Conservation (phyloP, 768 basidiomycete species). For the Boletus bicolor region DNA sequence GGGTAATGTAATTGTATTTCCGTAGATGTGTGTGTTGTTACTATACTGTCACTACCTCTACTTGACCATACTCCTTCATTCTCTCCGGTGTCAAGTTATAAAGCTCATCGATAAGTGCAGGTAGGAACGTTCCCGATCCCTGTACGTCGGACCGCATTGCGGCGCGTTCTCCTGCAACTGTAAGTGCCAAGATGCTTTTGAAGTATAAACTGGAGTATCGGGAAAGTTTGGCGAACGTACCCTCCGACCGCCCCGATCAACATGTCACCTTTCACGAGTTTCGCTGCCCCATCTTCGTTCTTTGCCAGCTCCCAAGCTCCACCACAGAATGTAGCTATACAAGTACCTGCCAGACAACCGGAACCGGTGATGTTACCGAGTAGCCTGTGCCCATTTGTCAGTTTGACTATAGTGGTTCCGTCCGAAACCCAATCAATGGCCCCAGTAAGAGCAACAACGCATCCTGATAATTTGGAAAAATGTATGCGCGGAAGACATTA, state of each 20-base stretch:
- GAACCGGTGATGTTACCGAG: conserved; percentile 86
- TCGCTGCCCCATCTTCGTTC: conserved; percentile 31
- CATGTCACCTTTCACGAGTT: conserved; percentile 73
- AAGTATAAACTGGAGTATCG: conserved; percentile 3
- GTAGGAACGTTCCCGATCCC: conserved; percentile 63
- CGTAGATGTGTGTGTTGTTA: not conserved
- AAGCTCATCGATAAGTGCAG: conserved; percentile 63
- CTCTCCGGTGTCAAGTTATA: conserved; percentile 41
- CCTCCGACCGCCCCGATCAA: conserved; percentile 73
- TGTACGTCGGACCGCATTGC: conserved; percentile 48
- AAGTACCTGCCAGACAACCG: conserved; percentile 80
- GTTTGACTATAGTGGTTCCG: conserved; percentile 61
- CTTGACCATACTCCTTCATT: conserved; percentile 29
- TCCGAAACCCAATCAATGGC: conserved; percentile 81
- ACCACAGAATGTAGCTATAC: conserved; percentile 78
- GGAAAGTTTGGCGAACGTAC: conserved; percentile 38
- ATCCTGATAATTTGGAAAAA: conserved; percentile 44
- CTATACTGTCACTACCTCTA: conserved; percentile 19
- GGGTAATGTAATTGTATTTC: not conserved
- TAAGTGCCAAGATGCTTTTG: conserved; percentile 52
- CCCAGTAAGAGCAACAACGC: conserved; percentile 80
- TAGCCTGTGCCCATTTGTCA: conserved; percentile 70
- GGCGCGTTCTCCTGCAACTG: conserved; percentile 60
- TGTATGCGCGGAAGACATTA: not conserved
- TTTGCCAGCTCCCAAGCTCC: conserved; percentile 46